phyloP scores from a whole-genome alignment of 192 early-diverging fungal species.

The Mortierella claussenii region DNA sequence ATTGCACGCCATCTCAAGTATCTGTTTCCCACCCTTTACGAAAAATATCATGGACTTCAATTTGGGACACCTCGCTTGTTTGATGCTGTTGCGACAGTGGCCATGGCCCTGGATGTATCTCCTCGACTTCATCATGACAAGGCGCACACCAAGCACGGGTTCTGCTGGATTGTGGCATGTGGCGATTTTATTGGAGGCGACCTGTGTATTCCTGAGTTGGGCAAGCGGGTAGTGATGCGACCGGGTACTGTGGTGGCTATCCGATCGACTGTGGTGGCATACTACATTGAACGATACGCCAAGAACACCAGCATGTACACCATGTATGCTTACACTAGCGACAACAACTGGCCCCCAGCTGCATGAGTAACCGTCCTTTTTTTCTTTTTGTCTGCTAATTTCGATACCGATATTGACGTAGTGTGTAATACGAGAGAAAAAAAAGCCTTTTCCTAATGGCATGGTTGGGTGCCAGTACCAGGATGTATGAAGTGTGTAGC shows the following conservation, averaged over 20 bases:
- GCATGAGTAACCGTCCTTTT: constrained; percentile 15
- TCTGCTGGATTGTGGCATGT: constrained; percentile 52
- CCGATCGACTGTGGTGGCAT: constrained; percentile 46
- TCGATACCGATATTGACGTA: too few species aligned
- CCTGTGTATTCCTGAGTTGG: constrained; percentile 45
- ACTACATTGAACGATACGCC: constrained; percentile 50
- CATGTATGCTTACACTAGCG: constrained; percentile 45
- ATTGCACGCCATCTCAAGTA: constrained; percentile 48
- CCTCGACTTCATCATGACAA: constrained; percentile 45
- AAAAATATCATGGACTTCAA: constrained; percentile 51
- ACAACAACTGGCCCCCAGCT: constrained; percentile 52
- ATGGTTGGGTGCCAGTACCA: too few species aligned
- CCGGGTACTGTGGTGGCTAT: constrained; percentile 49
- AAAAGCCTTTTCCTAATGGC: too few species aligned
- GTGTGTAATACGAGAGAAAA: too few species aligned
- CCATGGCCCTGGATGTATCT: constrained; percentile 42
- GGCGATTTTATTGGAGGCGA: constrained; percentile 52
- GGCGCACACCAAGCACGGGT: constrained; percentile 45
- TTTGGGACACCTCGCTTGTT: constrained; percentile 49
- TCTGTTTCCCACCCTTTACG: constrained; percentile 47
- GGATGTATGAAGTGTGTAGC: too few species aligned
- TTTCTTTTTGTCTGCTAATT: neutral
- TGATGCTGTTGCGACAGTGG: constrained; percentile 52
- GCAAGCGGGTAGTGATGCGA: constrained; percentile 50
- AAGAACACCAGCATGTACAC: constrained; percentile 42